These are phyloP conservation scores for Diphasiastrum complanatum DNA, from an alignment of 83 land plant species.

Conservation along the genomic window DNA sequence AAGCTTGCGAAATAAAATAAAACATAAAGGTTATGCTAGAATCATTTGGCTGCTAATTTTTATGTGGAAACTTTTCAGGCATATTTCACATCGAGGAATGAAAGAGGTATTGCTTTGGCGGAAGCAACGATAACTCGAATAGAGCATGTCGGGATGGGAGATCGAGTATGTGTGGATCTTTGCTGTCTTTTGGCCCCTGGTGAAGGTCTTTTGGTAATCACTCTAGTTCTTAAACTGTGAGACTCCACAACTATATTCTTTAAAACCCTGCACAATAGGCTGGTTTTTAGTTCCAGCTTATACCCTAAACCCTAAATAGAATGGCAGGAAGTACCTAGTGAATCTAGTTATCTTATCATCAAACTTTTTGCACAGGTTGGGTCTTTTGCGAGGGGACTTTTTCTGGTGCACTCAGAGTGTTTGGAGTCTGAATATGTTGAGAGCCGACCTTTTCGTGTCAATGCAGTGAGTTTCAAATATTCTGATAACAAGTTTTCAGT, in stretches of 20 bases:
- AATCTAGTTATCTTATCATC: too few species aligned
- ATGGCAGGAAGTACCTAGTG: too few species aligned
- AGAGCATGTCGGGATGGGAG: conserved; percentile 73
- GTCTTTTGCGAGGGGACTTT: conserved; percentile 88
- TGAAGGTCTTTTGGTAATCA: conserved; percentile 84
- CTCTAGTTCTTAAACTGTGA: neutral
- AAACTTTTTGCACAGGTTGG: conserved; percentile 74
- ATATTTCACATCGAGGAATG: conserved; percentile 50
- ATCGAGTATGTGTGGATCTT: conserved; percentile 92
- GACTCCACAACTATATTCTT: too few species aligned
- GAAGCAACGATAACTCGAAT: conserved; percentile 51
- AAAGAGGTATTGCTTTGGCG: conserved; percentile 36
- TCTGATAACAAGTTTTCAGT: too few species aligned
- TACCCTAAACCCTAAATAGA: too few species aligned
- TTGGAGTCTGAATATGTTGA: conserved; percentile 76
- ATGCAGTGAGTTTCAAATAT: conserved; percentile 86
- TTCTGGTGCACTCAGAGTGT: conserved; percentile 91
- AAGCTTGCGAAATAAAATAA: too few species aligned
- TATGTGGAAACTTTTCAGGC: conserved; percentile 35
- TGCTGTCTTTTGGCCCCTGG: conserved; percentile 86
- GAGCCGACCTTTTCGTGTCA: conserved; percentile 91
- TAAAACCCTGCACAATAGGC: too few species aligned
- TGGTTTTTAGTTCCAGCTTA: too few species aligned
- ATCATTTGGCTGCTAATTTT: neutral
- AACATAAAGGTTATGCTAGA: too few species aligned